These are phyloP conservation scores for Globisporangium cystogenes DNA, from an alignment of 352 stramenopile genomes.

Conservation along the genomic window DNA sequence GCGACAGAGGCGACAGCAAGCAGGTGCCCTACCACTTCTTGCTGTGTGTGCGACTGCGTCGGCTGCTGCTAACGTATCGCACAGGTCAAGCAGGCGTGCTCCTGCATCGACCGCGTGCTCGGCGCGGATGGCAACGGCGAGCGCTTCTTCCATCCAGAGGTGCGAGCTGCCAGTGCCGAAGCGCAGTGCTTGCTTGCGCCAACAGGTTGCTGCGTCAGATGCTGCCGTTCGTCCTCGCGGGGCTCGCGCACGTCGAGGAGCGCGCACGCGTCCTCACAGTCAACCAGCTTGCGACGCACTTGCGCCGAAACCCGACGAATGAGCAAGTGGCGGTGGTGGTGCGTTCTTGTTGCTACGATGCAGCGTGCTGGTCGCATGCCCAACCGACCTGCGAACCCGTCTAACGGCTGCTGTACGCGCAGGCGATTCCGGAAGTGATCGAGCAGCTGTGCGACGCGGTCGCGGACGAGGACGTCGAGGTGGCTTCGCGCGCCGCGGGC, in stretches of 20 bases:
- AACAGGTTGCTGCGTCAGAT: too few species aligned
- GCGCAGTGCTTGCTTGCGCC: too few species aligned
- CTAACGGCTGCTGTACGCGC: conserved; percentile 2
- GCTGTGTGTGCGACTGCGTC: too few species aligned
- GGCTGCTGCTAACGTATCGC: too few species aligned
- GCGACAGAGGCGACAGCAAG: conserved; percentile 48
- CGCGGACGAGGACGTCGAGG: conserved; percentile 64
- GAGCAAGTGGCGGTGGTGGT: conserved; percentile 54
- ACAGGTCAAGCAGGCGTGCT: conserved; percentile 67
- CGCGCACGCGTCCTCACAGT: conserved; percentile 52
- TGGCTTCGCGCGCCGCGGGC: conserved; percentile 52
- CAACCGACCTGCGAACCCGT: neutral
- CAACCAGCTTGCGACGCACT: conserved; percentile 67
- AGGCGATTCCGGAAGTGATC: conserved; percentile 46
- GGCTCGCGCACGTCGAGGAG: conserved; percentile 56
- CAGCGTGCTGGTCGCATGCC: neutral
- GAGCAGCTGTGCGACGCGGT: conserved; percentile 52
- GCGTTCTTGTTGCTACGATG: conserved; percentile 4
- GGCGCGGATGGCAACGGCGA: conserved; percentile 36
- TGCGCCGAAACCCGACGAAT: conserved; percentile 39
- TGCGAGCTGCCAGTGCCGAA: too few species aligned
- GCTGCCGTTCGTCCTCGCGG: conserved; percentile 65
- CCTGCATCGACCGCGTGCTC: conserved; percentile 76
- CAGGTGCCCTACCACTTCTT: conserved; percentile 25
- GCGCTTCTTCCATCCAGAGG: conserved; percentile 73